These are phyloP conservation scores for Curvularia spicifera DNA, from an alignment of 2,329 filamentous ascomycete species.

Conservation along the genomic window DNA sequence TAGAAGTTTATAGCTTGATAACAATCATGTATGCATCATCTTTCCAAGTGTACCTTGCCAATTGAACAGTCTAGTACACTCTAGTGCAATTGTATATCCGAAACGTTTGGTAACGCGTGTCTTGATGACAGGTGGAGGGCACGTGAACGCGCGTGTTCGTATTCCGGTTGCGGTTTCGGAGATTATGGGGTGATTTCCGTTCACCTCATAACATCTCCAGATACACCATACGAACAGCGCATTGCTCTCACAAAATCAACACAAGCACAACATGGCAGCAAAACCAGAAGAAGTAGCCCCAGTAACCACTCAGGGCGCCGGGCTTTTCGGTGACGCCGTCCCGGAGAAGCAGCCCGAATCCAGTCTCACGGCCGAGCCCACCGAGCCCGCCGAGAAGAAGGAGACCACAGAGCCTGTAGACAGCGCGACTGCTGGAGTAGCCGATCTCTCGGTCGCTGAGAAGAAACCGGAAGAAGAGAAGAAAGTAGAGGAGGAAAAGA, in stretches of 20 bases:
- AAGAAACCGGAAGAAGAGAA: constrained; percentile 20
- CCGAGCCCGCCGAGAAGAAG: constrained; percentile 22
- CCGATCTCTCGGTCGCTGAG: constrained; percentile 26
- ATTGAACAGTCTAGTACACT: background rate
- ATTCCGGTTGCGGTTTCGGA: constrained; percentile 19
- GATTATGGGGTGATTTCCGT: constrained; percentile 19
- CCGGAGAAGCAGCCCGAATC: constrained; percentile 27
- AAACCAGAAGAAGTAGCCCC: constrained; percentile 26
- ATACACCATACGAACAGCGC: constrained; percentile 10
- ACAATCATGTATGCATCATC: background rate
- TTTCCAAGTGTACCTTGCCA: background rate
- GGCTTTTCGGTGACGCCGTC: constrained; percentile 11
- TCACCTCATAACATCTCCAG: constrained; percentile 9
- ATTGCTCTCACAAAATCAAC: background rate
- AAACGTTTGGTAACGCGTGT: background rate
- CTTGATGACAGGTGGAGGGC: constrained; percentile 3
- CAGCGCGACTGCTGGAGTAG: constrained; percentile 22
- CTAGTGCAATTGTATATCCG: background rate
- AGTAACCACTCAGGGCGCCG: constrained; percentile 24
- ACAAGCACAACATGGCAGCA: constrained; percentile 23
- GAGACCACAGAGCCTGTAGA: constrained; percentile 27
- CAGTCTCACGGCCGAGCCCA: constrained; percentile 18
- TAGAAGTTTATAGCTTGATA: constrained; percentile 1
- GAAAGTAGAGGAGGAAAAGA: constrained; percentile 12
- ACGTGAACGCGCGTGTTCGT: constrained; percentile 23